Conservation (phyloP, 2,329 filamentous ascomycete species). For the Alternaria consortialis region DNA sequence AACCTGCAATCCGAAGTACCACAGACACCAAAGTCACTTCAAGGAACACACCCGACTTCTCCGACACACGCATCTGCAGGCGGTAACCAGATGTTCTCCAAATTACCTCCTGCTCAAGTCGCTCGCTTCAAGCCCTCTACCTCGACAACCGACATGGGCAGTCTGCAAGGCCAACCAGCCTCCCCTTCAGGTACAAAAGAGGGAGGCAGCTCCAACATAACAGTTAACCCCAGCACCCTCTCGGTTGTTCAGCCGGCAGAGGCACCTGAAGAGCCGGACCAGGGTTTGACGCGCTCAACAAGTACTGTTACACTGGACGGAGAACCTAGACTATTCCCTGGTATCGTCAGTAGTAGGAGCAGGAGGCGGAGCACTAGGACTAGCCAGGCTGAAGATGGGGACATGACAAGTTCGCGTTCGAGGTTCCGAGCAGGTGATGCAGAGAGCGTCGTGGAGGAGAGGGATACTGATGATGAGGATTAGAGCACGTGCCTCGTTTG, state of each 20-base stretch:
- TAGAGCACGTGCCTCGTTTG: background rate
- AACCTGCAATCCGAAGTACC: slow-evolving; percentile 47
- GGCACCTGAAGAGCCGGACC: slow-evolving; percentile 26
- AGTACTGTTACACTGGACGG: slow-evolving; percentile 52
- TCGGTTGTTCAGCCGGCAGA: slow-evolving; percentile 37
- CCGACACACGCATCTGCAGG: slow-evolving; percentile 53
- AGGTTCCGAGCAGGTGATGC: slow-evolving; percentile 13
- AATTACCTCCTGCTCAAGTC: slow-evolving; percentile 48
- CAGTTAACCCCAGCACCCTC: slow-evolving; percentile 32
- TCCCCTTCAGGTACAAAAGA: slow-evolving; percentile 36
- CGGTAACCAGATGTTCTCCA: slow-evolving; percentile 39
- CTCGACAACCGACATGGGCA: slow-evolving; percentile 29
- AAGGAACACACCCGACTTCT: slow-evolving; percentile 48
- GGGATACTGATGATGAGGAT: slow-evolving; percentile 22
- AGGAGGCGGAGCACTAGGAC: slow-evolving; percentile 46
- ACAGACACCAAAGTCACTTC: slow-evolving; percentile 42
- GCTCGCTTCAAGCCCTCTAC: slow-evolving; percentile 46
- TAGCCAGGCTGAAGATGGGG: slow-evolving; percentile 32
- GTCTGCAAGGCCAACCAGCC: slow-evolving; percentile 30
- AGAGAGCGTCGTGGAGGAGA: slow-evolving; percentile 18
- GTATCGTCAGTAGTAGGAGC: slow-evolving; percentile 65
- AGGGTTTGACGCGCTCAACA: slow-evolving; percentile 32
- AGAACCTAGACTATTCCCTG: slow-evolving; percentile 77
- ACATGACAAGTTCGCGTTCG: slow-evolving; percentile 14
- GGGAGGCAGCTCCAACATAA: slow-evolving; percentile 38